phyloP scores from a whole-genome alignment of 371 early-diverging fungal genomes.

The Mucor mucedo region DNA sequence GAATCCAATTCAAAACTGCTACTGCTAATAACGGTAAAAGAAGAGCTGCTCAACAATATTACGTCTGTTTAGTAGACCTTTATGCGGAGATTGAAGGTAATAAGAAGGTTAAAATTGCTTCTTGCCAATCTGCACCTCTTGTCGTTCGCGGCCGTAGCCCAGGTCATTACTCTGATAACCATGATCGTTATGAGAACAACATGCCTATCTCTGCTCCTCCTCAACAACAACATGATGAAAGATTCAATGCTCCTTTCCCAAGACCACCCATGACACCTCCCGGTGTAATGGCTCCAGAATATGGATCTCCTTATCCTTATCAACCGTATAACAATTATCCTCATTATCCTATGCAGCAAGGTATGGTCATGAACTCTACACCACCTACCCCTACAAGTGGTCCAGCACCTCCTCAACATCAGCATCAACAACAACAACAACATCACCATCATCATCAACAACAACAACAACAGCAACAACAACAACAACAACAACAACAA shows the following conservation, averaged over 20 bases:
- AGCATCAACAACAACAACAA: conserved; percentile 1
- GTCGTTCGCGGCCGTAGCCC: conserved; percentile 95
- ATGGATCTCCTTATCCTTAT: conserved; percentile 37
- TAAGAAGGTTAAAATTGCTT: conserved; percentile 64
- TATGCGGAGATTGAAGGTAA: conserved; percentile 68
- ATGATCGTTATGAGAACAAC: conserved; percentile 34
- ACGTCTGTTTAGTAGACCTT: conserved; percentile 73
- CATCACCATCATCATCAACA: conserved; percentile 12
- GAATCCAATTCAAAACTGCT: conserved; percentile 94
- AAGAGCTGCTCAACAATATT: conserved; percentile 92
- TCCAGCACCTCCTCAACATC: conserved; percentile 17
- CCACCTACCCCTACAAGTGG: conserved; percentile 32
- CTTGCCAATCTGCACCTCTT: conserved; percentile 76
- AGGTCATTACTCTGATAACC: conserved; percentile 84
- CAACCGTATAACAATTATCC: conserved; percentile 27
- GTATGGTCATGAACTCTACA: conserved; percentile 16
- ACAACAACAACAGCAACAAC: conserved; percentile 7
- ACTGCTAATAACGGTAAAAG: conserved; percentile 94
- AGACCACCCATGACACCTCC: conserved; percentile 43
- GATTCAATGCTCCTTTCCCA: conserved; percentile 31
- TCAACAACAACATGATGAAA: conserved; percentile 22
- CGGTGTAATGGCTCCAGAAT: conserved; percentile 33
- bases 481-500: conserved; percentile 10
- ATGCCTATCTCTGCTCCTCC: conserved; percentile 16
- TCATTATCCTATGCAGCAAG: conserved; percentile 27